A percentile compares a stretch with the other conserved stretches of the same genome.
Evolutionary conservation across 129 eudicot genomes (phyloP).

Genomic region (Centaurea solstitialis): DNA sequence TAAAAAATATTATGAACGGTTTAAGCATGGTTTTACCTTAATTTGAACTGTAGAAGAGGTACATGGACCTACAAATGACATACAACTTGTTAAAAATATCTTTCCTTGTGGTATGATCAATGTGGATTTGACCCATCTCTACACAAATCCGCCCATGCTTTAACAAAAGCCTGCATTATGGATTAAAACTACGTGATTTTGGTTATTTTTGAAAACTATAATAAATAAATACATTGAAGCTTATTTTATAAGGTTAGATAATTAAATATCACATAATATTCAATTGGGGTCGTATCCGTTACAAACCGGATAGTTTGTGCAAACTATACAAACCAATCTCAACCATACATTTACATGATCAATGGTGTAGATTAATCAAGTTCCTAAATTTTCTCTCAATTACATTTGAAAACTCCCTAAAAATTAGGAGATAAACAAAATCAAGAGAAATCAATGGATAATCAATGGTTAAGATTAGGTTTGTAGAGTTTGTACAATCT

Average conservation of each 20-base stretch:
- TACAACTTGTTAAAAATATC: conserved; percentile 22
- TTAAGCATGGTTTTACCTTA: conserved; percentile 19
- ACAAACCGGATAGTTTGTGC: too few relatives aligned
- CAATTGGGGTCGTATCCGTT: too few relatives aligned
- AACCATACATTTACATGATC: too few relatives aligned
- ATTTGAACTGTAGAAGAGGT: not conserved
- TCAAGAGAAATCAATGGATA: too few relatives aligned
- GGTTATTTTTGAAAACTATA: not conserved
- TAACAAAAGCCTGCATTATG: conserved; percentile 32
- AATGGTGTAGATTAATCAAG: too few relatives aligned
- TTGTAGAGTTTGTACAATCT: too few relatives aligned
- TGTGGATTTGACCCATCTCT: conserved; percentile 11
- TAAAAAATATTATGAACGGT: not conserved
- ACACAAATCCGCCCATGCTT: conserved; percentile 43
- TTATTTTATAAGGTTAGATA: not conserved
- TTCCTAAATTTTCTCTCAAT: too few relatives aligned
- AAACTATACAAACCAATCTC: too few relatives aligned
- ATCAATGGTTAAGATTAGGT: too few relatives aligned
- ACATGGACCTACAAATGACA: conserved; percentile 40
- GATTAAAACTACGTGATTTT: not conserved
- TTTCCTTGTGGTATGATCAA: conserved; percentile 22
- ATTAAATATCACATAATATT: not conserved
- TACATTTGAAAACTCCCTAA: too few relatives aligned
- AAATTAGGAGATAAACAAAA: too few relatives aligned
- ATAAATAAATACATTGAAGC: not conserved